These are phyloP conservation scores for Salix brachista DNA, from an alignment of 345 rosid genomes.

Conservation along the genomic window DNA sequence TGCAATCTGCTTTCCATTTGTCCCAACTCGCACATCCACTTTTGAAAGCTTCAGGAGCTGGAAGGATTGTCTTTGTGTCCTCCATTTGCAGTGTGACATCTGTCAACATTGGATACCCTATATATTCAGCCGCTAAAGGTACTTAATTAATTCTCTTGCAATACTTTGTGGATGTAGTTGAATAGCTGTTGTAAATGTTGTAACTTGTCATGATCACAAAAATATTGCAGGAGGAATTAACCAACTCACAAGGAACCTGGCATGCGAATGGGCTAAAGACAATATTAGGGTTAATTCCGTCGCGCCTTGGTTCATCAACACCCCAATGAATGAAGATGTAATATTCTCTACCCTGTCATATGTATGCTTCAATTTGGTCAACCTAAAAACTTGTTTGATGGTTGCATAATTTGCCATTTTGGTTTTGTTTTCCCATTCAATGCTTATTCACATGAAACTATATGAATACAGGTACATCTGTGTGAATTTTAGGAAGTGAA, in stretches of 20 bases:
- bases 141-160: not conserved
- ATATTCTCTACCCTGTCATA: not conserved
- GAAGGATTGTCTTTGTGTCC: not conserved
- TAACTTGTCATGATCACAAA: not conserved
- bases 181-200: not conserved
- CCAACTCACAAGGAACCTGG: not conserved
- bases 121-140: not conserved
- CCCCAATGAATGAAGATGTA: not conserved
- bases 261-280: not conserved
- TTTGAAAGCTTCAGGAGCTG: not conserved
- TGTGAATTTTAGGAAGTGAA: no score
- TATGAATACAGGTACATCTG: no score
- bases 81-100: not conserved
- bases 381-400: not conserved
- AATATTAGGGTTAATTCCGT: not conserved
- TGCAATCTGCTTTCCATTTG: not conserved
- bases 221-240: not conserved
- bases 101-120: not conserved
- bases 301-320: not conserved
- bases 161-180: not conserved
- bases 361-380: not conserved
- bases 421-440: not conserved
- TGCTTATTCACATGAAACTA: no score
- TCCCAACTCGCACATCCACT: not conserved
- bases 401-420: not conserved